These are phyloP conservation scores for Symbiodinium natans DNA, from an alignment of 73 alveolate species.

Conservation along the genomic window DNA sequence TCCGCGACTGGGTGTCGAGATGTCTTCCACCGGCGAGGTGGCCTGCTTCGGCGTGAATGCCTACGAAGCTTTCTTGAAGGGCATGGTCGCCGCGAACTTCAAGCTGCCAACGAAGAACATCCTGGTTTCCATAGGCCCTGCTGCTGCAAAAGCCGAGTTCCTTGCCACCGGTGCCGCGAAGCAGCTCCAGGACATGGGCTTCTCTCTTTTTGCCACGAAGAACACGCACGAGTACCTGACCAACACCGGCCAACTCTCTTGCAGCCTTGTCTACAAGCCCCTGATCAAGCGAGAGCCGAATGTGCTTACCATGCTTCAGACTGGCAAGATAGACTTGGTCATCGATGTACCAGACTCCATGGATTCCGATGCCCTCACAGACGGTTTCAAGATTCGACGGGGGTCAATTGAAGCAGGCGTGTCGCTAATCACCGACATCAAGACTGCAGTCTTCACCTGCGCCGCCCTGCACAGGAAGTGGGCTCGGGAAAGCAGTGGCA, in stretches of 20 bases:
- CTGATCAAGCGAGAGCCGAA: slow-evolving; percentile 65
- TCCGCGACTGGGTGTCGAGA: slow-evolving; percentile 92
- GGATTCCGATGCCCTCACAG: slow-evolving; percentile 91
- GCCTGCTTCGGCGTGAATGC: slow-evolving; percentile 91
- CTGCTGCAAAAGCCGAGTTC: slow-evolving; percentile 62
- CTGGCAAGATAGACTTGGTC: slow-evolving; percentile 84
- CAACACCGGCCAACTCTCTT: slow-evolving; percentile 16
- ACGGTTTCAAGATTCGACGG: slow-evolving; percentile 85
- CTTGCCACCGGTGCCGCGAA: slow-evolving; percentile 53
- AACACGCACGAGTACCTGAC: slow-evolving; percentile 77
- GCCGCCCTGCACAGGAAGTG: slow-evolving; percentile 72
- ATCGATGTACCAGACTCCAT: slow-evolving; percentile 89
- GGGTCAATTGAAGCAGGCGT: slow-evolving; percentile 54
- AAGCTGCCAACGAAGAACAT: slow-evolving; percentile 83
- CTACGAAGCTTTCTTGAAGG: slow-evolving; percentile 94
- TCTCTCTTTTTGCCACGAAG: slow-evolving; percentile 61
- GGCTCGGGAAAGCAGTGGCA: slow-evolving; percentile 76
- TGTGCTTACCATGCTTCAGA: slow-evolving; percentile 62
- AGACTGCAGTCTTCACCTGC: slow-evolving; percentile 60
- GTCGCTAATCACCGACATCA: slow-evolving; percentile 83
- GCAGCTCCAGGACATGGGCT: slow-evolving; percentile 69
- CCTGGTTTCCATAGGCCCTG: slow-evolving; percentile 73
- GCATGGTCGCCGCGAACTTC: slow-evolving; percentile 66
- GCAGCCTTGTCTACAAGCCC: slow-evolving; percentile 78
- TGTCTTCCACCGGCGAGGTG: slow-evolving; percentile 91